Conservation (phyloP, 176 grass and related monocot species). For the sorghum (Sorghum bicolor) region Sorghum_bicolor_NCBIv3 NC_012870.2:1856001-1856500, state of each 20-base stretch:
- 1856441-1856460: constrained; percentile 38
- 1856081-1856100: not conserved
- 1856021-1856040: constrained; percentile 93
- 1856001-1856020: constrained; percentile 76
- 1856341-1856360: constrained; percentile 60
- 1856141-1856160: not conserved
- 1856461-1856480: not conserved
- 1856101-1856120: not conserved
- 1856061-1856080: constrained; percentile 99
- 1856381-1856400: constrained; percentile 87
- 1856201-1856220: not conserved
- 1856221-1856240: constrained; percentile 36
- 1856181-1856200: not conserved
- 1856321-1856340: constrained; percentile 79
- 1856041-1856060: constrained; percentile 95
- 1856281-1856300: constrained; percentile 77
- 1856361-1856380: constrained; percentile 84
- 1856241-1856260: constrained; percentile 91
- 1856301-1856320: constrained; percentile 79
- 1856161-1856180: not conserved
- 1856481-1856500: not conserved
- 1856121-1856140: not conserved
- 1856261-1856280: constrained; percentile 88
- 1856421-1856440: constrained; percentile 44
- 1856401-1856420: constrained; percentile 8